Conservation (phyloP, 495 filamentous ascomycete species). For the Daldinia grandis region DNA sequence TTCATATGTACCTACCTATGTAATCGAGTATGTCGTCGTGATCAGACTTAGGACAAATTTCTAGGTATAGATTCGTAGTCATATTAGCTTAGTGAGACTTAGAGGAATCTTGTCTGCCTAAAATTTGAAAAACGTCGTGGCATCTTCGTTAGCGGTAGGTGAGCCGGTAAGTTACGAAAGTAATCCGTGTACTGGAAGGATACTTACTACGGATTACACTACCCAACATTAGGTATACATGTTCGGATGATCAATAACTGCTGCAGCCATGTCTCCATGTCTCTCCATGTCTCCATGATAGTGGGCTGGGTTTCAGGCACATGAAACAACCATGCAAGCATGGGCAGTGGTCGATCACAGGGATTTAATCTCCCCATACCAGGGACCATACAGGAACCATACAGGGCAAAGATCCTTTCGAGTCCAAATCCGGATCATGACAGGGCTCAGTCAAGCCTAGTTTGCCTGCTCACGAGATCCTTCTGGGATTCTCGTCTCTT, state of each 20-base stretch:
- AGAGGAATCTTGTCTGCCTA: not conserved
- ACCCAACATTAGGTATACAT: not conserved
- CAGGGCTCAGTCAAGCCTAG: conserved; percentile 7
- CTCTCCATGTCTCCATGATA: conserved; percentile 17
- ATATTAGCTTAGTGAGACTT: not conserved
- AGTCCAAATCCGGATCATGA: conserved; percentile 31
- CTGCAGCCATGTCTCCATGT: conserved; percentile 15
- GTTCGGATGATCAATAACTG: conserved; percentile 33
- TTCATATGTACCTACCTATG: not conserved
- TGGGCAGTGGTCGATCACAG: conserved; percentile 35
- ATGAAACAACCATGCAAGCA: conserved; percentile 41
- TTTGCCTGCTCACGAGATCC: conserved; percentile 22
- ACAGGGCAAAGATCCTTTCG: conserved; percentile 24
- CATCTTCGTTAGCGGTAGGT: too few relatives aligned
- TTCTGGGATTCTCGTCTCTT: conserved; percentile 9
- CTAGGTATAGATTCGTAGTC: too few relatives aligned
- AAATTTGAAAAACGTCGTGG: too few relatives aligned
- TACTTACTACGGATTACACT: too few relatives aligned
- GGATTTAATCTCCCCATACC: conserved; percentile 34
- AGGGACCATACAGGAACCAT: conserved; percentile 1
- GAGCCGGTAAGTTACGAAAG: not conserved
- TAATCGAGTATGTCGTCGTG: not conserved
- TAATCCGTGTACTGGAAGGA: too few relatives aligned
- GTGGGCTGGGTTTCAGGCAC: conserved; percentile 43
- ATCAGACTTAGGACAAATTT: too few relatives aligned